Base-by-base conservation (phyloP, 2,329 filamentous ascomycete species). In the Chaetomiaceae sp. region DNA sequence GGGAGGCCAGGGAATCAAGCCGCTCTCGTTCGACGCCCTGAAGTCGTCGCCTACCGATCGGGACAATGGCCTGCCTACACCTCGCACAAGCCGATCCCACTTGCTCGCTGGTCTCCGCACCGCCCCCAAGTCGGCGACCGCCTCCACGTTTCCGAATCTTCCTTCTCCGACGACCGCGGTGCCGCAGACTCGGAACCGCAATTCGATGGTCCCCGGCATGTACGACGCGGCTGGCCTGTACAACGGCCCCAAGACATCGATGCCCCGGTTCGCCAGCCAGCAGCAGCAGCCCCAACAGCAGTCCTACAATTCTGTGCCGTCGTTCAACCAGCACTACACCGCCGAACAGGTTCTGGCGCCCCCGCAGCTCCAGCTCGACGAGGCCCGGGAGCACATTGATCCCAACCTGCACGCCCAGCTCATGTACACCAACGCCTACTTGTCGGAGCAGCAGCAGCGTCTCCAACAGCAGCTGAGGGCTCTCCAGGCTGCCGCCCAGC, bases 381-480 rank as follows among this genome's bases (percentile, higher is more conserved):
- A 85, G 57, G 77, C 77, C 41, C 82, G 86, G 60, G 80, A 87
- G 55, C 78, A 84, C 60, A 87, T 95, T 73, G 93, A 97, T 63
- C 89, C 91, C 46, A 85, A 82, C 55, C 70, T 95, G 47, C 93
- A 96, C 60, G 88, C 90, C 47, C 89, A 96, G 70, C 77, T 97
- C 57, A 81, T 96, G 64, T 87, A 89, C 51, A 95, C 90, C 63
- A 96, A 96, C 68, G 73, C 93, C 66, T 95, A 95, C 65, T 79
- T 99, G 44, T 89, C 90, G 35, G 89, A 96, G 65, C 91, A 96
- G 71, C 92, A 97, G 71, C 90, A 96, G 72, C 86, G 88, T 58
- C 82, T 97, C 46, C 91, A 97, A 71, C 91, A 96, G 72, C 90
- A 97, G 72, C 79, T 97, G 59, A 81, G 89, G 60, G 87, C 75